Base-by-base conservation (phyloP, 768 basidiomycete genomes). In the Xanthoconium stramineum region DNA sequence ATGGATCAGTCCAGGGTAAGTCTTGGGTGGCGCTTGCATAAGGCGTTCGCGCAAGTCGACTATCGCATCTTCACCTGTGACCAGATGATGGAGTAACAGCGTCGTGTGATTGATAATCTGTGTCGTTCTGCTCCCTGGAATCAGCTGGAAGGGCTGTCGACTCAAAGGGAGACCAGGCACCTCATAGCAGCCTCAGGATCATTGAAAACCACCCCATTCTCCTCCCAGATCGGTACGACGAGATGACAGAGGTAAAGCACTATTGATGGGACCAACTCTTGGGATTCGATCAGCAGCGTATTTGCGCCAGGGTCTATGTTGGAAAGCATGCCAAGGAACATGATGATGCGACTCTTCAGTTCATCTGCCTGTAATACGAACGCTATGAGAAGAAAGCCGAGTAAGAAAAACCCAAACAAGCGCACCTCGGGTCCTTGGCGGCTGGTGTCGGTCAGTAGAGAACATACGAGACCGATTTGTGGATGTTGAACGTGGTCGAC, bases 161-260 rank as follows among this genome's bases (percentile, higher is more conserved):
- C 32, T 47, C 43, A 3, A 43, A 42, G 44, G 48, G 19, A 17
- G 38, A 10, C 28, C 24, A 15, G n/a, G 6, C 24, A 71, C 70
- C 70, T 72, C 17, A 64, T 62, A 45, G 57, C 53, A 24, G 65
- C 66, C 28, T 72, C 68, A 0, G 76, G 59, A 3, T 78, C 72
- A 15, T 65, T 60, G 28, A 77, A 63, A 14, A 83, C 63, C 32
- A 62, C 62, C 47, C 79, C 76, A 40, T 81, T 79, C 36, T 85
- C 85, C 63, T 89, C 86, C 86, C 87, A 92, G 15, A 92, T 67
- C 3, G 80, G 77, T 1, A 76, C 75, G 0, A 81, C 76, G 39
- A 85, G 70, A 20, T 79, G 74, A 36, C 76, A 75, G 10, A 88
- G 72, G 56, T 79, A 84, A 33, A 78, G 60, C 19, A 90, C 76